Evolutionary conservation across 2,329 filamentous ascomycete genomes (phyloP).

Genomic region (Endoconidiophora polonica): DNA sequence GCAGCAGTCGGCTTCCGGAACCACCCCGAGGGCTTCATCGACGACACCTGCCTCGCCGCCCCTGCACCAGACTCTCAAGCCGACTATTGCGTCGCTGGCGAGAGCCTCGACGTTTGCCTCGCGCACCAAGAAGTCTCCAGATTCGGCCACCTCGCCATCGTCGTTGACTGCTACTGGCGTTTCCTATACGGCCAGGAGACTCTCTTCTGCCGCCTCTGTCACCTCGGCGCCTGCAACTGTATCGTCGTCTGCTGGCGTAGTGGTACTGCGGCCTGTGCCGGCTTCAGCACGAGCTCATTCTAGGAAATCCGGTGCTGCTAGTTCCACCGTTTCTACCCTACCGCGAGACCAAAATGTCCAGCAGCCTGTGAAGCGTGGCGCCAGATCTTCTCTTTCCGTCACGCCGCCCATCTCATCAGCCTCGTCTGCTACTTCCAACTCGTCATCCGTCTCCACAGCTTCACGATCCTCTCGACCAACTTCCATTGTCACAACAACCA

Average conservation of each 20-base stretch:
- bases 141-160: not conserved
- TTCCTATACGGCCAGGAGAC: not conserved
- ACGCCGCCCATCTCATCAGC: conserved; percentile 2
- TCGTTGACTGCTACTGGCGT: not conserved
- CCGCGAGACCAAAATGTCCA: conserved; percentile 7
- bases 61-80: conserved; percentile 2
- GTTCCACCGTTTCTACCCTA: not conserved
- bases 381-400: conserved; percentile 3
- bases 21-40: not conserved
- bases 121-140: conserved; percentile 1
- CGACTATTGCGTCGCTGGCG: conserved; percentile 10
- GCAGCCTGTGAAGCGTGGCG: conserved; percentile 6
- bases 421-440: not conserved
- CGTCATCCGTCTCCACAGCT: conserved; percentile 4
- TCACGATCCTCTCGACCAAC: conserved; percentile 28
- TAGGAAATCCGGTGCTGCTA: not conserved
- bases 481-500: conserved; percentile 18
- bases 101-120: conserved; percentile 8
- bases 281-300: conserved; percentile 3
- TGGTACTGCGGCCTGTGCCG: conserved; percentile 8
- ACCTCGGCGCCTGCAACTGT: not conserved
- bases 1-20: not conserved
- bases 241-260: conserved; percentile 3
- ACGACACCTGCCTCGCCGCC: not conserved
- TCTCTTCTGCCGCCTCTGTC: not conserved